Conservation (phyloP, 2,329 filamentous ascomycete species). For the Colletotrichum chlorophyti region DNA sequence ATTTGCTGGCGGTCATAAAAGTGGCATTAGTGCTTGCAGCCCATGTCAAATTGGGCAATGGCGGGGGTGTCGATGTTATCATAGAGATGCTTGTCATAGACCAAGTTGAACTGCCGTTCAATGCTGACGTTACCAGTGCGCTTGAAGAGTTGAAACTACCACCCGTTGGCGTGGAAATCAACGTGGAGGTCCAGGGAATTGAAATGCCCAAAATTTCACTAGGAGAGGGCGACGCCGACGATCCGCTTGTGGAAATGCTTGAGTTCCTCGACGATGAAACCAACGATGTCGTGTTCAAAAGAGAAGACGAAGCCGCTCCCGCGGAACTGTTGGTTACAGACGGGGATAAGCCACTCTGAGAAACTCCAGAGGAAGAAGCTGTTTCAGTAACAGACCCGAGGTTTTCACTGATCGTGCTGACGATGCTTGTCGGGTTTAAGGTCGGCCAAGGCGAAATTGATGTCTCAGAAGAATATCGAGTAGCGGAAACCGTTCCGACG, state of each 20-base stretch:
- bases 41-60: not conserved
- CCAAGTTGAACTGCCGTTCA: not conserved
- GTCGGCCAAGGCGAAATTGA: not conserved
- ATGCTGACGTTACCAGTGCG: not conserved
- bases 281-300: not conserved
- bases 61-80: not conserved
- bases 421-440: not conserved
- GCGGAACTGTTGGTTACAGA: not conserved
- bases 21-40: slow-evolving; percentile 1
- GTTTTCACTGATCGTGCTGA: not conserved
- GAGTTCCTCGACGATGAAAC: not conserved
- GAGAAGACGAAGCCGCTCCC: not conserved
- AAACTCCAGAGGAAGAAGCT: not conserved
- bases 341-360: too few relatives aligned
- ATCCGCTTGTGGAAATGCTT: not conserved
- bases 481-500: not conserved
- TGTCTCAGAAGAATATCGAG: not conserved
- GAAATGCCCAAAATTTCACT: too few relatives aligned
- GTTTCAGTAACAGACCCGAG: slow-evolving; percentile 10
- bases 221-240: too few relatives aligned
- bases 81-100: not conserved
- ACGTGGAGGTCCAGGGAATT: not conserved
- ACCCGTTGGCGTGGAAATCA: not conserved
- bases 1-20: not conserved
- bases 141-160: not conserved